A percentile compares a stretch with the other conserved stretches of the same genome.
These are phyloP conservation scores for Diacronema lutheri DNA, from an alignment of 78 protist species.

Conservation along the genomic window DNA sequence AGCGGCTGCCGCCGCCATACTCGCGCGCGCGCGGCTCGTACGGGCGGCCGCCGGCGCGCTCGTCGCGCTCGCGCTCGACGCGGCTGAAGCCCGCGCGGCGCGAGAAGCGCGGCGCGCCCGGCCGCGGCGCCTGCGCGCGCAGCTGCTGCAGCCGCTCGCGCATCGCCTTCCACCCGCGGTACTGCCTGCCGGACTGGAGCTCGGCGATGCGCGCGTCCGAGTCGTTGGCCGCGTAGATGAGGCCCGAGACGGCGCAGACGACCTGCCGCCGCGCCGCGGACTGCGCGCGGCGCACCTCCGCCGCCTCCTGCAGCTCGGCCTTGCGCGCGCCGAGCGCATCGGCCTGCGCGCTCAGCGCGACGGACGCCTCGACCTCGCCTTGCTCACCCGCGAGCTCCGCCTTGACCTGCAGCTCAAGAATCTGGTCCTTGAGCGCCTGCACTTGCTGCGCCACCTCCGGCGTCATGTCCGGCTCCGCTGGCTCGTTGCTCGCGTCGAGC, in stretches of 20 bases:
- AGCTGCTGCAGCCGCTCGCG: not conserved
- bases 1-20: too few relatives aligned
- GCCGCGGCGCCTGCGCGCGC: not conserved
- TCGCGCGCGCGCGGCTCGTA: too few relatives aligned
- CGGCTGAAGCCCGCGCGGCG: not conserved
- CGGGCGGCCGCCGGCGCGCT: too few relatives aligned
- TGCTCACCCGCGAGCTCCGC: conserved; percentile 13
- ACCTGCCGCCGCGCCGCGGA: not conserved
- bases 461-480: not conserved
- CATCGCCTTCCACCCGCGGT: not conserved
- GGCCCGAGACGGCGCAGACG: conserved; percentile 6
- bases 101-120: too few relatives aligned
- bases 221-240: not conserved
- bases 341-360: not conserved
- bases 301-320: too few relatives aligned
- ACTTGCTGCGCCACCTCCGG: not conserved
- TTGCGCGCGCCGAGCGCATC: too few relatives aligned
- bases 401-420: conserved; percentile 15
- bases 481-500: not conserved
- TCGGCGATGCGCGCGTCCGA: conserved; percentile 3
- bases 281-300: too few relatives aligned
- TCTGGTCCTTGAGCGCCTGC: not conserved
- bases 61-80: not conserved
- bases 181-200: conserved; percentile 1
- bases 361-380: conserved; percentile 1